Base-by-base conservation (phyloP, 2,329 filamentous ascomycete genomes). In the Colletotrichum tabaci region DNA sequence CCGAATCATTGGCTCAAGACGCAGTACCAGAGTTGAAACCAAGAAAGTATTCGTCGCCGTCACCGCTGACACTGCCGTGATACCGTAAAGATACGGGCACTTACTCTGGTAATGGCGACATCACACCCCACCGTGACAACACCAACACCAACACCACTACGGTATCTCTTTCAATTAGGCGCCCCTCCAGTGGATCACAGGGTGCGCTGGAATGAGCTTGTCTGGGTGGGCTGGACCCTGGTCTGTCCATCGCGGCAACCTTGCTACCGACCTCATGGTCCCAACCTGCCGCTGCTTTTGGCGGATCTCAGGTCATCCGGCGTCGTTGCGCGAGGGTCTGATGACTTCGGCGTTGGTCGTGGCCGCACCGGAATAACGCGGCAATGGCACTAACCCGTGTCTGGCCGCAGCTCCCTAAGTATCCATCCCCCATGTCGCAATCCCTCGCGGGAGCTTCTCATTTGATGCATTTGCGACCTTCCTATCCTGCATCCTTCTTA, bases 101-200 rank as follows among this genome's bases (percentile, higher is more conserved):
- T 38, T 38, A 30, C 26, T 30, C 4, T 30, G 26, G 26, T 30
- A 53, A 63, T 71, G 63, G 67, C 67, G 63, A 61, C 63, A 71
- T 67, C 44, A 57, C 57, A 62, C 68, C 64, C 57, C 23, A 26
- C 68, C 18, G 42, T 71, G 57, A 71, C 64, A 53, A 67, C 64
- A 71, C 44, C 26, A 38, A 52, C 46, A n/a, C 23, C 26, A 18
- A 47, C 44, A 18, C 67, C 49, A 53, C 62, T 15, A 47, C 44
- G 16, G 55, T 26, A 30, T 49, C 62, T 44, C 63, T 38, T 42
- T 21, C 13, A 50, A 7, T 47, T 21, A 26, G 21, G 23, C 18
- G 46, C 62, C 52, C 53, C 55, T 53, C 9, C 46, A 66, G 61
- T 60, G 61, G 61, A 26, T 47, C 50, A 38, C 16, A 50, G 35